Percentiles rank a stretch among this genome's conserved stretches.
Conservation (phyloP, 345 rosid genomes). For the Moricandia moricandioides region DNA sequence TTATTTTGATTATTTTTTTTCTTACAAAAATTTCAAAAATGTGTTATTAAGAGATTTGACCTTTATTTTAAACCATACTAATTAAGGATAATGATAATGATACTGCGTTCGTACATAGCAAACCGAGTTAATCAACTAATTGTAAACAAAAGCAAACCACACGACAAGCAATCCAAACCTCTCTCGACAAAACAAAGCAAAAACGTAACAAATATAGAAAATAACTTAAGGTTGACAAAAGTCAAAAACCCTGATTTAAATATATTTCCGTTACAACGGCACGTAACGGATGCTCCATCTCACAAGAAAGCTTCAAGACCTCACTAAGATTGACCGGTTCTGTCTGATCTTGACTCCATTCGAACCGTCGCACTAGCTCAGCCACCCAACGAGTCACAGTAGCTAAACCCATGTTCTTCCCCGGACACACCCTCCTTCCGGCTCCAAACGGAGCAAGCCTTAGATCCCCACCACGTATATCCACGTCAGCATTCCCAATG, state of each 20-base stretch:
- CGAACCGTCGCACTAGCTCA: constrained; percentile 49
- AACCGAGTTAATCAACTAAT: not conserved
- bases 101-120: not conserved
- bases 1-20: too few species aligned
- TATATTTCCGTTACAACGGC: constrained; percentile 44
- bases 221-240: not conserved
- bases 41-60: too few species aligned
- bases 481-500: constrained; percentile 46
- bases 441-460: constrained; percentile 93
- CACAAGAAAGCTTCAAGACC: constrained; percentile 79
- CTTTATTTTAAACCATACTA: not conserved
- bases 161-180: constrained; percentile 15
- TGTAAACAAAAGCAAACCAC: not conserved
- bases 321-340: constrained; percentile 63
- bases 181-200: not conserved
- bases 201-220: not conserved
- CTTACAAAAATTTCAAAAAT: too few species aligned
- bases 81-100: constrained; percentile 1
- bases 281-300: constrained; percentile 72
- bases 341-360: constrained; percentile 48
- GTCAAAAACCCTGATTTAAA: constrained; percentile 23
- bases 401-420: constrained; percentile 68
- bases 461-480: constrained; percentile 62
- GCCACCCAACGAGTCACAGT: constrained; percentile 84
- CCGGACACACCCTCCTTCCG: constrained; percentile 87